Base-by-base conservation (phyloP, 768 basidiomycete species). In the Lactarius quietus region DNA sequence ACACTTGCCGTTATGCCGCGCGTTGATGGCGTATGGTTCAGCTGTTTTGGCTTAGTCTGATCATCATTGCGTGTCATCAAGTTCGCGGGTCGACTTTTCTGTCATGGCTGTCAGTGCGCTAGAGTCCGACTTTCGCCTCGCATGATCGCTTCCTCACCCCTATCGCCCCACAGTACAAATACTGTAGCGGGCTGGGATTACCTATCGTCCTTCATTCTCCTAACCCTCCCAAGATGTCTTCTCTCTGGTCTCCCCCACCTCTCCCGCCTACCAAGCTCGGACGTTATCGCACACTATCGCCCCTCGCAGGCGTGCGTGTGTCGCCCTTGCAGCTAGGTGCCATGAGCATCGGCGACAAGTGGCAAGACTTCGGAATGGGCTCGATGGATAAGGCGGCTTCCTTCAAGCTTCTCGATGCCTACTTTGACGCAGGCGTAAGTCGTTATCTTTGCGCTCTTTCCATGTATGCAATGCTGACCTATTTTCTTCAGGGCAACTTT, bases 401-500 rank as follows among this genome's bases (percentile, higher is more conserved):
- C 1, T 81, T 82, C 71, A 72, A 78, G 70, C 73, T 84, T 9
- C 76, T 84, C 23, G 81, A 84, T 48, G 77, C 79, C 10, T 82
- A 69, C 70, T 77, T 74, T 56, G 75, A 79, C 14, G 76, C 75
- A 0, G 83, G 83, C 17, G 83, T 83, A 2, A 81, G 83, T 73
- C 78, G 78, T 26, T 63, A 55, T 33, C 17, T 51, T 26, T 23
- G 6, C 23, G 14, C 23, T 28, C 31, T 29, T 5, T 18, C 17
- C 20, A 8, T 6, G 9, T 33, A 23, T 35, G 14, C 6, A 80
- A 78, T 79, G 79, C 80, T 73, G 75, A 78, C 36, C 48, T 71
- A n/a, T 71, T 75, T 77, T 80, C 77, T 80, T 68, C 69, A 78
- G 71, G 84, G 83, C 0, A 83, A 83, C 72, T 80, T 83, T 62